Evolutionary conservation across 2,329 filamentous ascomycete genomes (phyloP).

Genomic region (Alternaria conjuncta): DNA sequence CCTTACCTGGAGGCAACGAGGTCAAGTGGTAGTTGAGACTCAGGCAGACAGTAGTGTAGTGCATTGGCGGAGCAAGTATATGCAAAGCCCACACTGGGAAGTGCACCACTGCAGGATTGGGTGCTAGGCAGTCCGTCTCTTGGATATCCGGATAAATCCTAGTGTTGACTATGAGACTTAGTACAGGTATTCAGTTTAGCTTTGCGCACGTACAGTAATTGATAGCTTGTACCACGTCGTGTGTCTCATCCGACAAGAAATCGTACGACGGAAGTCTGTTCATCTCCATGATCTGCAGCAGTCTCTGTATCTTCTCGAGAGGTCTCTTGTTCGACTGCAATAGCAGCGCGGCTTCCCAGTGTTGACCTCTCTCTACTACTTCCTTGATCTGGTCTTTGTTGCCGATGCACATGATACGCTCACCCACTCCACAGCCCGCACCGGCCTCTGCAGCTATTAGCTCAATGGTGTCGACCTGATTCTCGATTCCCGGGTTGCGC

Average conservation of each 20-base stretch:
- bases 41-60: neutral
- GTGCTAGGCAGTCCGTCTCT: neutral
- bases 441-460: neutral
- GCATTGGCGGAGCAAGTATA: neutral
- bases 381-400: neutral
- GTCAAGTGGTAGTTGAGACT: neutral
- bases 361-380: neutral
- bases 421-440: neutral
- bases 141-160: neutral
- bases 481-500: accelerated
- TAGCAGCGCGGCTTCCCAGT: neutral
- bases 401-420: neutral
- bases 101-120: neutral
- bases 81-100: neutral
- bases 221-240: neutral
- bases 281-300: neutral
- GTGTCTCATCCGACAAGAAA: neutral
- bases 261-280: neutral
- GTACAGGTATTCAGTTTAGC: neutral
- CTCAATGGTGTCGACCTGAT: neutral
- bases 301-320: neutral
- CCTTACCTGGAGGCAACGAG: neutral
- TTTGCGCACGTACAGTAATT: neutral
- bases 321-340: neutral
- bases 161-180: neutral